These are phyloP conservation scores for Zasmidium angulare DNA, from an alignment of 2,329 filamentous ascomycete species.

Conservation along the genomic window DNA sequence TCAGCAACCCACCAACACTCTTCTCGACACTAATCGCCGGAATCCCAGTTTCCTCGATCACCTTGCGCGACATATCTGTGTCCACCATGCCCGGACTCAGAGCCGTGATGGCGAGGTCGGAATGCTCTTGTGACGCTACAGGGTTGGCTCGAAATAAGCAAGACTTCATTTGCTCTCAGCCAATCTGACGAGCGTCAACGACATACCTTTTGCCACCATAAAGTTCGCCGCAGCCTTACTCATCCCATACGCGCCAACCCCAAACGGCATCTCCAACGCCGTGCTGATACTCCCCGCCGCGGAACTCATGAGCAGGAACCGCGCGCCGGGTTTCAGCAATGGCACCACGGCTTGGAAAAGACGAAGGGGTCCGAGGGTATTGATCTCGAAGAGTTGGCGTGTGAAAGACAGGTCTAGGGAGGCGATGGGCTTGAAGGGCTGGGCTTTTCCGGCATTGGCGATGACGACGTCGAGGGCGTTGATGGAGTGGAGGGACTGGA, in stretches of 20 bases:
- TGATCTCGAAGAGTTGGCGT: conserved; percentile 2
- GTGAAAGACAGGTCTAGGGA: background rate
- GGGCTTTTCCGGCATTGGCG: conserved; percentile 7
- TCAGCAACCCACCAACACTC: background rate
- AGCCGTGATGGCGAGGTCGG: background rate
- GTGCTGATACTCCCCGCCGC: background rate
- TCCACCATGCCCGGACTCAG: background rate
- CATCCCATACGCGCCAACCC: conserved; percentile 5
- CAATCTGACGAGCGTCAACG: background rate
- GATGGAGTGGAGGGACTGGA: conserved; percentile 2
- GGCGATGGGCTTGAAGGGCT: background rate
- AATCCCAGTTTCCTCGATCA: background rate
- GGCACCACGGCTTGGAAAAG: conserved; percentile 4
- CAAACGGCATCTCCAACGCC: background rate
- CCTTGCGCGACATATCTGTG: background rate
- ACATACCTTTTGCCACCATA: background rate
- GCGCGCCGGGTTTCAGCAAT: background rate
- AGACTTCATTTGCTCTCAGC: no score
- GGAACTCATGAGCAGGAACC: background rate
- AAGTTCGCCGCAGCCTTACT: conserved; percentile 10
- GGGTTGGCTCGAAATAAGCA: no score
- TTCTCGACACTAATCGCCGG: background rate
- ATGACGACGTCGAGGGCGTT: conserved; percentile 9
- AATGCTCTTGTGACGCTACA: background rate
- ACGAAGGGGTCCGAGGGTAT: conserved; percentile 7